Percentiles rank a stretch among this genome's conserved stretches.
These are phyloP conservation scores for Pelargonium nanum DNA, from an alignment of 345 rosid species.

Conservation along the genomic window DNA sequence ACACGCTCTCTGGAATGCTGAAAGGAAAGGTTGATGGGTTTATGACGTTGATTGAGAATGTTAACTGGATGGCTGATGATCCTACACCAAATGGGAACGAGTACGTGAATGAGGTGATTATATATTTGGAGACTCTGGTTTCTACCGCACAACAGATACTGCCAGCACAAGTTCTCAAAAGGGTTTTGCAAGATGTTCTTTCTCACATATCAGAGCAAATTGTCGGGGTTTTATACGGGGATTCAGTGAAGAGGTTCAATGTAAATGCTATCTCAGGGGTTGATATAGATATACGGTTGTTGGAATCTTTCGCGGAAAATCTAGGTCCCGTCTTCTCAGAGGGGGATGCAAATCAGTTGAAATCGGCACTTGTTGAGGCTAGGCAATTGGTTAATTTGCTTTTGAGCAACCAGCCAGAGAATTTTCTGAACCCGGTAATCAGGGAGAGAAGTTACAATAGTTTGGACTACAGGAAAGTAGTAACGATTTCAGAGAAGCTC, in stretches of 20 bases:
- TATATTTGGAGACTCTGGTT: slow-evolving; percentile 83
- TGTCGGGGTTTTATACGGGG: slow-evolving; percentile 55
- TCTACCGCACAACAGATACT: slow-evolving; percentile 95
- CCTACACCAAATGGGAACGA: slow-evolving; percentile 71
- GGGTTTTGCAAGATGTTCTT: slow-evolving; percentile 76
- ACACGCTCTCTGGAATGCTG: slow-evolving; percentile 79
- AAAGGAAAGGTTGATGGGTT: slow-evolving; percentile 86
- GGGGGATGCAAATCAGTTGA: slow-evolving; percentile 73
- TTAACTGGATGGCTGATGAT: slow-evolving; percentile 93
- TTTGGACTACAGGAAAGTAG: slow-evolving; percentile 74
- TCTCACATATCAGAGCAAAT: slow-evolving; percentile 76
- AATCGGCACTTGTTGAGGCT: slow-evolving; percentile 63
- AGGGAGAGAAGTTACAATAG: slow-evolving; percentile 77
- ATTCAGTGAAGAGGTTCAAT: slow-evolving; percentile 71
- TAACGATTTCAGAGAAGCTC: slow-evolving; percentile 71
- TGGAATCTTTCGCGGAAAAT: slow-evolving; percentile 83
- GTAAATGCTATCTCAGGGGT: slow-evolving; percentile 71
- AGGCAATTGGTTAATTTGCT: slow-evolving; percentile 79
- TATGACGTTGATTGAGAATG: slow-evolving; percentile 82
- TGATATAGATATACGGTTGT: slow-evolving; percentile 66
- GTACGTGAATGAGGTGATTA: slow-evolving; percentile 85
- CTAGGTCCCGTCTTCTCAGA: slow-evolving; percentile 56
- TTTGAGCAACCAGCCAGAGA: slow-evolving; percentile 84
- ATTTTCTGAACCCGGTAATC: slow-evolving; percentile 72
- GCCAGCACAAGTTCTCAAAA: slow-evolving; percentile 65